A percentile compares a stretch with the other conserved stretches of the same genome.
Evolutionary conservation across 2,329 filamentous ascomycete species (phyloP).

Genomic region (Neopestalotiopsis clavispora): DNA sequence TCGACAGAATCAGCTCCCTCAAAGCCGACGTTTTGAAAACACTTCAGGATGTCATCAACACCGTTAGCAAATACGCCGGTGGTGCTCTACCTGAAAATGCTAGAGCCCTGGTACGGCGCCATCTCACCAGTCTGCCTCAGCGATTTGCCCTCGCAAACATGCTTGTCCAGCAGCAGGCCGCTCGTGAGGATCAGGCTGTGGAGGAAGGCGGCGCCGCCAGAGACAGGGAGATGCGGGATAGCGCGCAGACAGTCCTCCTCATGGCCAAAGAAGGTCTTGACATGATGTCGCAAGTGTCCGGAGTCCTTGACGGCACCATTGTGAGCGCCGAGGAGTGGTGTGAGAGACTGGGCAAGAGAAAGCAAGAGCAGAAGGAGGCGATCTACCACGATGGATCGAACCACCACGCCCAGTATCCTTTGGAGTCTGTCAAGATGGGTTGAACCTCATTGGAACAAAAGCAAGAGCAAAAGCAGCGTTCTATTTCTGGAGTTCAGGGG

Average conservation of each 20-base stretch:
- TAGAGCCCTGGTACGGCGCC: slow-evolving; percentile 77
- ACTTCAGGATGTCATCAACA: slow-evolving; percentile 80
- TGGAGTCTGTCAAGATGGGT: slow-evolving; percentile 31
- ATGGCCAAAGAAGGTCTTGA: slow-evolving; percentile 90
- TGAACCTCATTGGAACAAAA: slow-evolving; percentile 24
- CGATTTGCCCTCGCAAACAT: slow-evolving; percentile 78
- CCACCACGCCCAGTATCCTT: slow-evolving; percentile 20
- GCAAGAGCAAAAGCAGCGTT: slow-evolving; percentile 21
- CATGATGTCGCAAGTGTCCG: slow-evolving; percentile 91
- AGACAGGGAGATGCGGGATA: slow-evolving; percentile 53
- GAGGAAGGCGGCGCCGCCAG: slow-evolving; percentile 42
- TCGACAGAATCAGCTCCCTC: slow-evolving; percentile 68
- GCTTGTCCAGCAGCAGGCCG: slow-evolving; percentile 37
- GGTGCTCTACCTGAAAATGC: slow-evolving; percentile 91
- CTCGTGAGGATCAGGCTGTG: slow-evolving; percentile 30
- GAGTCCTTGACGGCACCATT: slow-evolving; percentile 87
- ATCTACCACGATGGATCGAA: slow-evolving; percentile 21
- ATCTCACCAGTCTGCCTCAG: slow-evolving; percentile 83
- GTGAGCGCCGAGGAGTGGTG: slow-evolving; percentile 93
- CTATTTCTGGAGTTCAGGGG: slow-evolving; percentile 16
- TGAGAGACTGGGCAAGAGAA: slow-evolving; percentile 68
- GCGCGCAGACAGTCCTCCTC: slow-evolving; percentile 79
- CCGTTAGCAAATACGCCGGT: slow-evolving; percentile 89
- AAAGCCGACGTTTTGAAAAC: slow-evolving; percentile 77
- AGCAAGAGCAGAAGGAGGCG: slow-evolving; percentile 36